phyloP scores from a whole-genome alignment of 108 stramenopile species.

The Phaeodactylum tricornutum region DNA sequence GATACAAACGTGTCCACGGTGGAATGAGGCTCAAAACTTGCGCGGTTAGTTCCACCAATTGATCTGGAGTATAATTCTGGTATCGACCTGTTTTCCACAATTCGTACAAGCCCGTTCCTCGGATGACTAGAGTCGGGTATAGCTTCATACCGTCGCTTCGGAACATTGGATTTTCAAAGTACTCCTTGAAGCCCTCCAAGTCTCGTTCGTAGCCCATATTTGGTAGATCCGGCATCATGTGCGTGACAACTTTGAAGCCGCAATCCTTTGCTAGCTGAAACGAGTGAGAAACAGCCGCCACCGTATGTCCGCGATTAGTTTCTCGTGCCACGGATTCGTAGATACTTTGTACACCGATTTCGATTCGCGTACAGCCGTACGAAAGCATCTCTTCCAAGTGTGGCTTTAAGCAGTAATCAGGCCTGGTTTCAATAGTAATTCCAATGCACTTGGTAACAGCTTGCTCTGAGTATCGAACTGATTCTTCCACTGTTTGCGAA shows the following conservation, averaged over 20 bases:
- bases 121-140: conserved; percentile 93
- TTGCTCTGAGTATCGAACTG: conserved; percentile 84
- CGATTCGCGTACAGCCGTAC: conserved; percentile 97
- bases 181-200: conserved; percentile 80
- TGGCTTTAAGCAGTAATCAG: conserved; percentile 92
- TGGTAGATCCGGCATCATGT: conserved; percentile 98
- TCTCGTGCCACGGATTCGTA: conserved; percentile 90
- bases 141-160: conserved; percentile 92
- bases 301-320: conserved; percentile 94
- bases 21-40: conserved; percentile 84
- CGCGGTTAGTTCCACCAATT: conserved; percentile 88
- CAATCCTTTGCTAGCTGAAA: conserved; percentile 94
- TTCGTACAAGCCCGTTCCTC: conserved; percentile 93
- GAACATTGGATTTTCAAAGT: conserved; percentile 90
- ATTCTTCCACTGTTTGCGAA: conserved; percentile 74
- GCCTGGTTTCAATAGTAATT: conserved; percentile 95
- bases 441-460: conserved; percentile 84
- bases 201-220: conserved; percentile 91
- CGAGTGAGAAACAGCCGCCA: conserved; percentile 83
- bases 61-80: conserved; percentile 91
- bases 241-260: conserved; percentile 95
- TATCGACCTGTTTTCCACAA: conserved; percentile 91
- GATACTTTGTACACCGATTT: conserved; percentile 95
- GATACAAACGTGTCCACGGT: conserved; percentile 94
- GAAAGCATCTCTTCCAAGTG: conserved; percentile 89